Percentiles rank a stretch among this genome's conserved stretches.
phyloP scores from a whole-genome alignment of 345 rosid species.

The Heritiera littoralis region DNA sequence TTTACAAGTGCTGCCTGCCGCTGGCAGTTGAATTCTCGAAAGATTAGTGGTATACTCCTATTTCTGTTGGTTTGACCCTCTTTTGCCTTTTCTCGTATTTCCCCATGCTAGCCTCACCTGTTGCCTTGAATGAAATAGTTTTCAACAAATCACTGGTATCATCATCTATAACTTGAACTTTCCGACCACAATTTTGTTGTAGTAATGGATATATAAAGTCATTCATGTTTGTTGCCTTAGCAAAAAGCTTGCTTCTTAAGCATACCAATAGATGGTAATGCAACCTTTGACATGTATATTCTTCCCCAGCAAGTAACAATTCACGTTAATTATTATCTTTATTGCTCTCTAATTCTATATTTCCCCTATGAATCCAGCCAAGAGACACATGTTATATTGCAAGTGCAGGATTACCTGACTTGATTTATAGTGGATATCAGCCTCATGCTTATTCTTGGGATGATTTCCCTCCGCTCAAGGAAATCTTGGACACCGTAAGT shows the following conservation, averaged over 20 bases:
- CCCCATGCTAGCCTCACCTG: not conserved
- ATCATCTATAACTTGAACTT: not conserved
- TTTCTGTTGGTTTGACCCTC: not conserved
- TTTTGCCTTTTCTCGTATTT: not conserved
- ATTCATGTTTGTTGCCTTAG: not conserved
- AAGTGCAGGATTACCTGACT: constrained; percentile 55
- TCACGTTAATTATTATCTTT: not conserved
- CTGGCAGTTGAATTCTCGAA: not conserved
- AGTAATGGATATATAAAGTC: not conserved
- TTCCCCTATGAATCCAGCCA: constrained; percentile 52
- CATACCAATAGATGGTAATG: not conserved
- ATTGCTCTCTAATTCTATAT: not conserved
- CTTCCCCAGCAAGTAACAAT: not conserved
- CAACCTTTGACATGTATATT: not conserved
- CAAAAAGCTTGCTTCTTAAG: not conserved
- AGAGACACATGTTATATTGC: constrained; percentile 86
- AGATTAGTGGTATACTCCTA: not conserved
- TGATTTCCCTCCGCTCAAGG: constrained; percentile 80
- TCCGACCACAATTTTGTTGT: not conserved
- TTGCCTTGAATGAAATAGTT: not conserved
- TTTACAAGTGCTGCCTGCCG: not conserved
- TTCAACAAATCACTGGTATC: not conserved
- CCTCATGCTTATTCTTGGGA: constrained; percentile 79
- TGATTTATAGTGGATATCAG: constrained; percentile 68
- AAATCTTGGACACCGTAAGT: constrained; percentile 66